Evolutionary conservation across 2,329 filamentous ascomycete genomes (phyloP), one percentile per base, ranked within the genome.

Genomic region (Aspergillus pseudoglaucus): DNA sequence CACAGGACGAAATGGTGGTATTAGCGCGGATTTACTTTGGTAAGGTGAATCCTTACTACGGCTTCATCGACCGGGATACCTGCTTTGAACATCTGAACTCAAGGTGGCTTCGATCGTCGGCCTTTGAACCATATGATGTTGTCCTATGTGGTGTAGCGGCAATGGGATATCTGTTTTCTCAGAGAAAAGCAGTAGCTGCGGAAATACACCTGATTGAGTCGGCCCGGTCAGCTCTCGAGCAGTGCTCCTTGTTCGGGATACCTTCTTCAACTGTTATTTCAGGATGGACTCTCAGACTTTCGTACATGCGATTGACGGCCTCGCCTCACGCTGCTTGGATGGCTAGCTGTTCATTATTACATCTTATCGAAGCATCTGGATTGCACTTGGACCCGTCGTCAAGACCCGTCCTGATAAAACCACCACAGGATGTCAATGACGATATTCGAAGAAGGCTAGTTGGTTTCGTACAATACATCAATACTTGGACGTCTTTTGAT

Each of bases 401-500:
- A 27, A 50, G 43, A 50, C 3, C 53, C 58, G 3, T 50, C 47
- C 14, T 48, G 30, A 15, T 12, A 39, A 18, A 45, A 50, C 8
- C 41, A 42, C 3, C 47, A 55, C 20, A 46, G 25, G 14, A 49
- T 32, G 58, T 49, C 44, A 53, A 63, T 47, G 57, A 55, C 8
- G 74, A 78, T 22, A 61, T 66, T 7, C 66, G 69, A 9, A 65
- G 69, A 9, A 62, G 75, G 1, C 59, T 79, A 3, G 62, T 78
- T 56, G 71, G 75, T 45, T 71, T 81, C 35, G 74, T 78, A 0
- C 75, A 77, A 6, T 78, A 81, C 53, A 68, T 82, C 6, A 81
- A 82, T 53, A 76, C 75, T 10, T 82, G 79, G 78, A 75, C 76
- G 20, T 81, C 77, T 0, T 81, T 80, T 52, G 79, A 82, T 47